Percentiles rank a stretch among this genome's conserved stretches.
Conservation (phyloP, 352 stramenopile species). For the Pythium guiyangense region DNA sequence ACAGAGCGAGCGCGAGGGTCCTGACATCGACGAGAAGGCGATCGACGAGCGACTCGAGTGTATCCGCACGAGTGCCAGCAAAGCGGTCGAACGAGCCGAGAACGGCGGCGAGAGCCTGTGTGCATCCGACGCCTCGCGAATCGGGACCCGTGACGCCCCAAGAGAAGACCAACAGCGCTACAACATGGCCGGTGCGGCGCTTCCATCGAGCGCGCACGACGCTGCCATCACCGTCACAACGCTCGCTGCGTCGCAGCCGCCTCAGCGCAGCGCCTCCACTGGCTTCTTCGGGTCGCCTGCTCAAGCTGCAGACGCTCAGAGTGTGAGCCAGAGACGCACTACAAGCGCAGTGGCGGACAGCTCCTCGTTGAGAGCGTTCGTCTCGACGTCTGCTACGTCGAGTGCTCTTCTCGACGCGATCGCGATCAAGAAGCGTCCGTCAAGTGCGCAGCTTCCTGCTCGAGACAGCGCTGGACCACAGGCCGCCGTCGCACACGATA, state of each 20-base stretch:
- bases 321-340: too few species aligned
- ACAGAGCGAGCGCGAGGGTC: conserved; percentile 1
- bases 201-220: neutral
- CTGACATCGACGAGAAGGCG: conserved; percentile 13
- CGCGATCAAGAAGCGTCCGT: conserved; percentile 13
- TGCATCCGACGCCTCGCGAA: conserved; percentile 2
- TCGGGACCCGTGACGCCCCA: neutral
- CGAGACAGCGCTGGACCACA: neutral
- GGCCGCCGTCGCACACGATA: conserved; percentile 1
- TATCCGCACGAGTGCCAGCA: conserved; percentile 21
- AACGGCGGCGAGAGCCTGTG: conserved; percentile 1
- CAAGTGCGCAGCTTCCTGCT: conserved; percentile 17
- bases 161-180: neutral
- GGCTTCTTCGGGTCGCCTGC: too few species aligned
- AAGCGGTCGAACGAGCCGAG: conserved; percentile 4
- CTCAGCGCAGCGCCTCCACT: neutral
- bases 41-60: conserved; percentile 18
- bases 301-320: neutral
- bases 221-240: neutral
- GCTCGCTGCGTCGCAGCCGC: neutral
- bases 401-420: neutral
- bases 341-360: neutral
- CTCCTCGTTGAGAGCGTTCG: neutral
- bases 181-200: neutral
- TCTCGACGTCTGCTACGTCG: neutral